Conservation (phyloP, 805 yeast genomes). For the Myxozyma mucilagina region DNA sequence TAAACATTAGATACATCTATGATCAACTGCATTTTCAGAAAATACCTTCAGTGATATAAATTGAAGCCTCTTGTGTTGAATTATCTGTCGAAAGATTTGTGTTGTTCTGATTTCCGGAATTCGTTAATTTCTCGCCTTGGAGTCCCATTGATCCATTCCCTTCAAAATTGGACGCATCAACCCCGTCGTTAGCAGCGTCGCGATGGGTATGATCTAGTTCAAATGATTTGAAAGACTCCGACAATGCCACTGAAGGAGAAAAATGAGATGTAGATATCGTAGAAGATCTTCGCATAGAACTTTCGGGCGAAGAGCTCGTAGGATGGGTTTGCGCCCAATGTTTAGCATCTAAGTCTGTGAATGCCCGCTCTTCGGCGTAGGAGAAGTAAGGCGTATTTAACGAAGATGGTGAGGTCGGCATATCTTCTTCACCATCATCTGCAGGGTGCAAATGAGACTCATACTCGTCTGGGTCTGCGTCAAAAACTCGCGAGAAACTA, state of each 20-base stretch:
- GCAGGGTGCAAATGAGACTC: not conserved
- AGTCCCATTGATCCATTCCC: not conserved
- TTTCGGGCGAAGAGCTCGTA: conserved; percentile 8
- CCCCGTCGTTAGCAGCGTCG: not conserved
- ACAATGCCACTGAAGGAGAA: not conserved
- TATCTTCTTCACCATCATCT: conserved; percentile 5
- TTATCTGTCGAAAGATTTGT: not conserved
- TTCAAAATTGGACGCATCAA: not conserved
- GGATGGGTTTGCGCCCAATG: conserved; percentile 27
- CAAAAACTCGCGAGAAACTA: not conserved
- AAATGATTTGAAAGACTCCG: conserved; percentile 18
- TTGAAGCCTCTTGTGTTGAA: not conserved
- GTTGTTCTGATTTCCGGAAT: not conserved
- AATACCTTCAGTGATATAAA: not conserved
- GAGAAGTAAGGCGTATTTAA: conserved; percentile 24
- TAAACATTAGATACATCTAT: not conserved
- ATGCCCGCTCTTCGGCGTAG: conserved; percentile 28
- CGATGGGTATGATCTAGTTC: conserved; percentile 2
- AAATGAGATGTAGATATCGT: not conserved
- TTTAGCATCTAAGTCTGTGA: conserved; percentile 27
- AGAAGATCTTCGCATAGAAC: conserved; percentile 5
- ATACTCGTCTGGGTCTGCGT: not conserved
- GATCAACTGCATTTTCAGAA: not conserved
- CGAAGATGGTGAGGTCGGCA: conserved; percentile 3
- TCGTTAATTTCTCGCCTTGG: not conserved